Conservation (phyloP, 805 yeast genomes). For the Hanseniaspora hatyaiensis region DNA sequence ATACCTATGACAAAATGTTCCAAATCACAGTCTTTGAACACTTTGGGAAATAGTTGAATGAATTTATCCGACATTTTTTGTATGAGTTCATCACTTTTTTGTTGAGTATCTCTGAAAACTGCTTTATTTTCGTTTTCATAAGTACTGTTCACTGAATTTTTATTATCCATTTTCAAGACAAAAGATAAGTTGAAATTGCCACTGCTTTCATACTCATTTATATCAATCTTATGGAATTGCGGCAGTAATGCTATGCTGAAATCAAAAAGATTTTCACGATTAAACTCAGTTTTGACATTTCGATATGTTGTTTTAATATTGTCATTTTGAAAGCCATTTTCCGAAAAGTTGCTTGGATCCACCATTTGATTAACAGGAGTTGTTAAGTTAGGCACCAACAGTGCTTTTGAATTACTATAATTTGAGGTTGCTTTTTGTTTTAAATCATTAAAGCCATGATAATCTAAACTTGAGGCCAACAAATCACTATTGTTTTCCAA, state of each 20-base stretch:
- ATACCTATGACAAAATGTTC: neutral
- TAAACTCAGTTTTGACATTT: neutral
- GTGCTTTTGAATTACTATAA: neutral
- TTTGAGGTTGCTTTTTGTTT: constrained; percentile 16
- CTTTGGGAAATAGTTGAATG: neutral
- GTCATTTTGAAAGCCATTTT: constrained; percentile 4
- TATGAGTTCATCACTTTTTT: neutral
- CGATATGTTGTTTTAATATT: neutral
- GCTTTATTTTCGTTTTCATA: too few relatives aligned
- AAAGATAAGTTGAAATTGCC: too few relatives aligned
- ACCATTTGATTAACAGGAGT: constrained; percentile 15
- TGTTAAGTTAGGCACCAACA: constrained; percentile 5
- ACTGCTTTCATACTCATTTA: too few relatives aligned
- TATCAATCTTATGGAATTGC: constrained; percentile 10
- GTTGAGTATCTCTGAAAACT: neutral
- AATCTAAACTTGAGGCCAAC: too few relatives aligned
- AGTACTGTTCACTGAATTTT: too few relatives aligned
- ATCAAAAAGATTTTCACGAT: neutral
- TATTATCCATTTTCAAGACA: constrained; percentile 4
- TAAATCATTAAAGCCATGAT: too few relatives aligned
- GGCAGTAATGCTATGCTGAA: constrained; percentile 7
- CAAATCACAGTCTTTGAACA: neutral
- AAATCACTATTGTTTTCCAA: too few relatives aligned
- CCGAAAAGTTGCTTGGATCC: constrained; percentile 9
- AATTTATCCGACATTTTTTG: constrained; percentile 5